Evolutionary conservation across 305 asterid species (phyloP).

Genomic region (Fraxinus nigra): DNA sequence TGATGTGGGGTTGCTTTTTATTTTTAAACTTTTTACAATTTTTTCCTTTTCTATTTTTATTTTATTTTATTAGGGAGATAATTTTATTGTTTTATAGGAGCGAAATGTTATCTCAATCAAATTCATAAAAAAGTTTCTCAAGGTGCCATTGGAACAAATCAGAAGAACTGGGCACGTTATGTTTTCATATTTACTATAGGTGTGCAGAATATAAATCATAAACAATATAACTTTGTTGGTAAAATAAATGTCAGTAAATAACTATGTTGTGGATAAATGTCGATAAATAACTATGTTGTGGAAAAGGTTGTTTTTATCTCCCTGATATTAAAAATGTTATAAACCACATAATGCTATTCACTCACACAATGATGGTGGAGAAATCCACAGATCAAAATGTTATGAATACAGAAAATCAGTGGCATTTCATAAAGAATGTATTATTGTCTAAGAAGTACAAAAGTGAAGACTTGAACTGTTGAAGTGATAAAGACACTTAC

Average conservation of each 20-base stretch:
- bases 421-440: not conserved
- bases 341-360: not conserved
- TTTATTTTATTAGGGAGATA: not conserved
- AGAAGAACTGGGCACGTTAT: not conserved
- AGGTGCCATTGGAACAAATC: not conserved
- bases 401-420: not conserved
- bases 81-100: not conserved
- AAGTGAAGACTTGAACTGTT: not conserved
- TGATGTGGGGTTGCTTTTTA: not conserved
- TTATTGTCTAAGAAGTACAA: not conserved
- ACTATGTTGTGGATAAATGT: not conserved
- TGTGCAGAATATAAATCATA: not conserved
- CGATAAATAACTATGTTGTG: not conserved
- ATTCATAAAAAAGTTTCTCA: not conserved
- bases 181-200: not conserved
- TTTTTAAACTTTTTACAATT: not conserved
- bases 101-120: not conserved
- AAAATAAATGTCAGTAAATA: not conserved
- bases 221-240: not conserved
- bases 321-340: not conserved
- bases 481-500: conserved; percentile 42
- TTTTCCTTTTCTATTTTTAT: not conserved
- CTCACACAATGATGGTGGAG: not conserved
- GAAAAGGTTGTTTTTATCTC: not conserved
- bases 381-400: conserved; percentile 10